Conservation (phyloP, 345 rosid genomes). For the Hypericum perforatum region DNA sequence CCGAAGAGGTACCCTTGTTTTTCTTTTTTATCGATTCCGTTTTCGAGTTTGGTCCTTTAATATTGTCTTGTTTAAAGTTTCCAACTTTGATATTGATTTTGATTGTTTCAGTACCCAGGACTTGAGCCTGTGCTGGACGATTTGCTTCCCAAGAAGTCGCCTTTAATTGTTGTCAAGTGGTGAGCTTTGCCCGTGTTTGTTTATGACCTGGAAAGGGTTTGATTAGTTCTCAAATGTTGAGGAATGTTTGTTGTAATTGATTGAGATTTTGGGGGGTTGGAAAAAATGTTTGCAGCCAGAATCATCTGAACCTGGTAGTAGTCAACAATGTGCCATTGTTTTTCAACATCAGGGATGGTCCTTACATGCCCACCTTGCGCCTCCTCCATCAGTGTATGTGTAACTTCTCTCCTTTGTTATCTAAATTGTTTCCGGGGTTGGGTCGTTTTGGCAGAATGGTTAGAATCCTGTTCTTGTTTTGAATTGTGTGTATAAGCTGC, state of each 20-base stretch:
- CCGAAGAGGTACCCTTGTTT: slow-evolving; percentile 57
- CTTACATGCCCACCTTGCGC: slow-evolving; percentile 94
- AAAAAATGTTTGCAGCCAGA: slow-evolving; percentile 53
- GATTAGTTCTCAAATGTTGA: not conserved
- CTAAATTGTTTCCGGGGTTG: not conserved
- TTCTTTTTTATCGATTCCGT: not conserved
- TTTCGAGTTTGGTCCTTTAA: not conserved
- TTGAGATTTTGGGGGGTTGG: not conserved
- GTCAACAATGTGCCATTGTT: slow-evolving; percentile 89
- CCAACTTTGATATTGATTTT: slow-evolving; percentile 1
- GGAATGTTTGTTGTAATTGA: not conserved
- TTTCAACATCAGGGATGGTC: slow-evolving; percentile 94
- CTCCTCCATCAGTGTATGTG: slow-evolving; percentile 89
- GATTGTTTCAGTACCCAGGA: slow-evolving; percentile 69
- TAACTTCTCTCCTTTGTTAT: not conserved
- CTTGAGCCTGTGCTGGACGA: slow-evolving; percentile 90
- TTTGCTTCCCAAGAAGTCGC: slow-evolving; percentile 91
- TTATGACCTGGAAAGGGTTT: not conserved
- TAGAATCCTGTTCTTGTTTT: too few species aligned
- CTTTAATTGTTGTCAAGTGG: slow-evolving; percentile 88
- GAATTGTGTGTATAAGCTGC: too few species aligned
- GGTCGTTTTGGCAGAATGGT: too few species aligned
- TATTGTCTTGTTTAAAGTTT: not conserved
- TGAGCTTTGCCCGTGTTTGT: slow-evolving; percentile 18
- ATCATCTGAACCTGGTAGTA: slow-evolving; percentile 84